Conservation (phyloP, 2,329 filamentous ascomycete species). For the Colletotrichum falcatum region DNA sequence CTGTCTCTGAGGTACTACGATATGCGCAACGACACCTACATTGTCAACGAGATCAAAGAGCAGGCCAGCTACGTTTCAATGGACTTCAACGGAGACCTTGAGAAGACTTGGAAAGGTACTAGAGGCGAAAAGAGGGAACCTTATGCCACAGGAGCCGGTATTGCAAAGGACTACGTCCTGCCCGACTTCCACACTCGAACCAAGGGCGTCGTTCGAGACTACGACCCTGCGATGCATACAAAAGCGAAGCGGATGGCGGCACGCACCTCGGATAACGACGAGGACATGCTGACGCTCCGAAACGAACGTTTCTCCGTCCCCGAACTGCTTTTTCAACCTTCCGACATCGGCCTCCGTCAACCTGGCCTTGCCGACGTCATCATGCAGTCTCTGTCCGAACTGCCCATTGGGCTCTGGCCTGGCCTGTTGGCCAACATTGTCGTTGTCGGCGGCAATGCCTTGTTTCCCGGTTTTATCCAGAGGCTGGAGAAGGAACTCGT, state of each 20-base stretch:
- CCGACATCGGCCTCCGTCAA: constrained; percentile 86
- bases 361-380: constrained; percentile 86
- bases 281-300: constrained; percentile 87
- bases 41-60: constrained; percentile 98
- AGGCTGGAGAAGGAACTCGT: constrained; percentile 82
- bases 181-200: constrained; percentile 77
- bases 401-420: constrained; percentile 88
- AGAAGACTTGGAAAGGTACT: constrained; percentile 85
- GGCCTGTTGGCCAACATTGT: constrained; percentile 87
- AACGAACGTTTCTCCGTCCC: constrained; percentile 94
- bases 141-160: constrained; percentile 64
- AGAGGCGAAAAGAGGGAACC: constrained; percentile 66
- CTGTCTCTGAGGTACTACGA: constrained; percentile 94
- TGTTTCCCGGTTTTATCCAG: constrained; percentile 84
- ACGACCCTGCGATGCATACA: constrained; percentile 75
- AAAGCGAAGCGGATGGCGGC: constrained; percentile 60
- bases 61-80: constrained; percentile 84
- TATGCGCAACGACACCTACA: constrained; percentile 92
- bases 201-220: constrained; percentile 79
- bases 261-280: constrained; percentile 57
- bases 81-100: constrained; percentile 82
- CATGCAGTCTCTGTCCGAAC: constrained; percentile 77
- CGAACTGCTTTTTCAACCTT: constrained; percentile 88
- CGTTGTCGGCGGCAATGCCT: constrained; percentile 87
- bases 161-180: constrained; percentile 91